Evolutionary conservation across 108 stramenopile species (phyloP), one percentile per base, ranked within the genome.

Genomic region (Pseudonitzschia pungens): DNA sequence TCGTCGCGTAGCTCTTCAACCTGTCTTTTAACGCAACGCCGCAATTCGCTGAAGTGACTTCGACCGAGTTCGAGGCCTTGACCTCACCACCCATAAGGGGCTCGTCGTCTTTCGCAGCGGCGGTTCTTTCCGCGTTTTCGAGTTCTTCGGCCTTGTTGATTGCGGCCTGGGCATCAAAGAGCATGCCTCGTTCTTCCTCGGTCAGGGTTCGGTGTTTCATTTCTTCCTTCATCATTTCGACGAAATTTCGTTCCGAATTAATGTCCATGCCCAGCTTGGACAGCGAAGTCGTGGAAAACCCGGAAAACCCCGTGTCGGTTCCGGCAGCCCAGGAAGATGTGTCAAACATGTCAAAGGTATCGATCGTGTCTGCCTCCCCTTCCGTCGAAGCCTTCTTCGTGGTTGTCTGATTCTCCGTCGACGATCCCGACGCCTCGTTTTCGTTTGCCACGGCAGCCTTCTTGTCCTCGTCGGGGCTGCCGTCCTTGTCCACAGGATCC

Each of bases 281-380:
- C 11, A 70, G 9, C 15, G 69, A 70, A 26, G 48, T 55, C 3
- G 56, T 45, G n/a, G 69, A 70, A 57, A 70, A 70, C 6, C 54
- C 53, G n/a, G 69, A 70, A 57, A 70, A 70, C 6, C 54, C 53
- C 7, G 69, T 1, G 18, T 56, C 54, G 31, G 69, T 70, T 9
- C 66, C 66, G 15, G 50, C 54, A 12, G 73, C 57, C 57, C 57
- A 79, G 24, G 73, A 72, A 10, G 63, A 65, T 22, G 68, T 65
- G 33, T 79, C 73, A 41, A 79, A 79, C 60, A 55, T 45, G 24
- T 72, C 69, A 48, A 70, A 22, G 10, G 24, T 55, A 10, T 24
- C 26, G 24, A 24, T 20, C 10, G 54, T 55, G 20, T 55, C 10
- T 22, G 9, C 26, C 7, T 55, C 26, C 24, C n/a, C 10, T 2